phyloP scores from a whole-genome alignment of 2,329 filamentous ascomycete species.

The Ophiostoma tasmaniense region DNA sequence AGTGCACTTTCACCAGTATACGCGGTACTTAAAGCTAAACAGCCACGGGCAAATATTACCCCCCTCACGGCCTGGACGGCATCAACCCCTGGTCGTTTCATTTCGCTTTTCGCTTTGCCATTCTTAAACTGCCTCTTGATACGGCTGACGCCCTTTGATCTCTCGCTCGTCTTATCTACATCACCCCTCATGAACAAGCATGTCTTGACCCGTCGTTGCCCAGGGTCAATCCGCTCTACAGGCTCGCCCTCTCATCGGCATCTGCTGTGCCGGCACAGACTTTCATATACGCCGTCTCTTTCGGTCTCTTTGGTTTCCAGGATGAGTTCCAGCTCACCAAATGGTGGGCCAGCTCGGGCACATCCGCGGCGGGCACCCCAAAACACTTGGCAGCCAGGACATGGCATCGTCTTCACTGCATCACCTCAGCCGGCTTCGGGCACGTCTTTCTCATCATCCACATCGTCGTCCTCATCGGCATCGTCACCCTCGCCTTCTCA shows the following conservation, averaged over 20 bases:
- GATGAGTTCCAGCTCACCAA: neutral
- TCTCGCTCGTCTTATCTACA: neutral
- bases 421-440: neutral
- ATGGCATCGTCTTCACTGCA: conserved; percentile 31
- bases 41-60: neutral
- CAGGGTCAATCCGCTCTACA: neutral
- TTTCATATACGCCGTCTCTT: neutral
- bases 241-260: neutral
- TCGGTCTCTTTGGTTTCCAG: neutral
- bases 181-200: conserved; percentile 13
- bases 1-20: neutral
- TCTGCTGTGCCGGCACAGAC: neutral
- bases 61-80: neutral
- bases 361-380: neutral
- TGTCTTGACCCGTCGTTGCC: conserved; percentile 1
- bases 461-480: neutral
- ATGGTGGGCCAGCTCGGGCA: neutral
- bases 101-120: neutral
- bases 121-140: neutral
- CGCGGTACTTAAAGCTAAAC: neutral
- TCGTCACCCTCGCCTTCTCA: neutral
- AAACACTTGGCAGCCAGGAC: conserved; percentile 31
- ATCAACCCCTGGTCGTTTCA: neutral
- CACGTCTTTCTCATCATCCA: neutral
- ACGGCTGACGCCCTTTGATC: neutral